phyloP scores from a whole-genome alignment of 768 basidiomycete species.

The Melanogaster broomeanus region DNA sequence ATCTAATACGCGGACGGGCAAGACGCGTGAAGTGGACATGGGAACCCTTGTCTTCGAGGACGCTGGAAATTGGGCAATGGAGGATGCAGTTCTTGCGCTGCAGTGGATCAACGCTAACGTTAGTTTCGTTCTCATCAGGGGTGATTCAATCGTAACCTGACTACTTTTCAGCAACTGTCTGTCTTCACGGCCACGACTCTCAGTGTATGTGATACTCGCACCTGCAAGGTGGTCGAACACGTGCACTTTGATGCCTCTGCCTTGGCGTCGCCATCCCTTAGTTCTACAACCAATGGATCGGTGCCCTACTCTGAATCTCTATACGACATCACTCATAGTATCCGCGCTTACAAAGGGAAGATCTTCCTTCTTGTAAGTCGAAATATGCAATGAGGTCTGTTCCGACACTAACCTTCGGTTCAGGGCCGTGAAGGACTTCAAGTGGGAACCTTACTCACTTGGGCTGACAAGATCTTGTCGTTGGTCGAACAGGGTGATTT shows the following conservation, averaged over 20 bases:
- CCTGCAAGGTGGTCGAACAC: constrained; percentile 60
- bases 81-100: constrained; percentile 66
- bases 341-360: constrained; percentile 86
- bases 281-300: constrained; percentile 46
- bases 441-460: constrained; percentile 87
- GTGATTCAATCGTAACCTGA: not conserved
- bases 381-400: not conserved
- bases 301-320: constrained; percentile 51
- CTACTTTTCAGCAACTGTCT: constrained; percentile 60
- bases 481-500: constrained; percentile 88
- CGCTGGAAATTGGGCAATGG: constrained; percentile 57
- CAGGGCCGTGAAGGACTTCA: constrained; percentile 67
- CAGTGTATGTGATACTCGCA: constrained; percentile 68
- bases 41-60: constrained; percentile 68
- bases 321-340: constrained; percentile 63
- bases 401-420: constrained; percentile 6
- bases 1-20: constrained; percentile 59
- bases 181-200: constrained; percentile 58
- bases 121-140: constrained; percentile 42
- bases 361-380: constrained; percentile 81
- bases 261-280: constrained; percentile 55
- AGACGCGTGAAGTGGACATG: constrained; percentile 56
- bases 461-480: constrained; percentile 90
- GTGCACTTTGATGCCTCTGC: constrained; percentile 56
- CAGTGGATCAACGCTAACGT: constrained; percentile 92